Evolutionary conservation across 2,329 filamentous ascomycete species (phyloP), one percentile per base, ranked within the genome.

Genomic region (Penicillium psychrosexuale): DNA sequence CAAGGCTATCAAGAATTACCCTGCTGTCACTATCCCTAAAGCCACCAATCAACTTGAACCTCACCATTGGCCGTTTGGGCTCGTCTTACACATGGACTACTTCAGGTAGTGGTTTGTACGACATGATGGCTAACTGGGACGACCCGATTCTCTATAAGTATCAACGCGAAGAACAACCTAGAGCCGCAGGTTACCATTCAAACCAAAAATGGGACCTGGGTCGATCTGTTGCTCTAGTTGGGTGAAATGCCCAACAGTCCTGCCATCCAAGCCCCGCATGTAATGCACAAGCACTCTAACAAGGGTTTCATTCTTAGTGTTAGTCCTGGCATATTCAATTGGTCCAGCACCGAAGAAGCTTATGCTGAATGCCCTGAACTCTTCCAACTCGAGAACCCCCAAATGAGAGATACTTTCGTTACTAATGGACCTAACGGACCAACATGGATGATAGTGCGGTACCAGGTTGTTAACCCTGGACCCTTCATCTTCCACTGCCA

Each of bases 401-500:
- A 69, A 3, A 69, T 66, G 30, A 64, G 75, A 46, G 78, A 80
- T 59, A 75, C 71, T 0, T 78, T 75, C 57, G 64, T 72, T 8
- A 74, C 73, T 1, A 61, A 61, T 15, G 53, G 54, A 33, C 59
- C 60, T 8, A 55, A 53, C 8, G 67, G 66, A 0, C 67, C 71
- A 2, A 63, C 61, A 3, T 80, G 77, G 78, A 63, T 77, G 42
- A 76, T 72, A 0, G 58, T 80, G 15, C 58, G 78, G 36, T 82
- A 81, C 54, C 73, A 78, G 43, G 75, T 76, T 1, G 65, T 71
- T 0, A 78, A 77, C 51, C 77, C 78, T 0, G 78, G 78, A 0
- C 72, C 77, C 0, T 81, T 74, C 54, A 62, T 82, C 46, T 58
- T 82, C 40, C 79, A 82, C 64, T 82, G 79, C 56, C 79, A 82